Evolutionary conservation across 2,329 filamentous ascomycete genomes (phyloP).

Genomic region (Xylaria sp.): DNA sequence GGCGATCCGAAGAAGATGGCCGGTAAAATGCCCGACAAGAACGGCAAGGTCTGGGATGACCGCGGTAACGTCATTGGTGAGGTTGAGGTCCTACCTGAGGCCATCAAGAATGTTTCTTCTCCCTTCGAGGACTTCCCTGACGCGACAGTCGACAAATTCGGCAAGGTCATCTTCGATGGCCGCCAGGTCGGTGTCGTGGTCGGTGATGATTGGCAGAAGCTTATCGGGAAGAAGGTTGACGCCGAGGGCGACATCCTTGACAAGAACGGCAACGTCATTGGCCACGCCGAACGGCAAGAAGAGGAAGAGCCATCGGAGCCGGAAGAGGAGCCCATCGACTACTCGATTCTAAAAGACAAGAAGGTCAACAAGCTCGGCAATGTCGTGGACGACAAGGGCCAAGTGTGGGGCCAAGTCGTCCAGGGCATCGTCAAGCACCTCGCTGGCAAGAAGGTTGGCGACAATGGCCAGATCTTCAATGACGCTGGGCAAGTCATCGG

Average conservation of each 20-base stretch:
- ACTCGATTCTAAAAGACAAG: conserved; percentile 61
- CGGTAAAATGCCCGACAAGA: conserved; percentile 55
- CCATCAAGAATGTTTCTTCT: conserved; percentile 47
- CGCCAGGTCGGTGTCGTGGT: conserved; percentile 52
- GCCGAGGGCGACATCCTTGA: conserved; percentile 52
- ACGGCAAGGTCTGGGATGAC: conserved; percentile 54
- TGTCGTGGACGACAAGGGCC: conserved; percentile 63
- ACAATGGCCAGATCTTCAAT: conserved; percentile 76
- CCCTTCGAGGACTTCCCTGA: conserved; percentile 53
- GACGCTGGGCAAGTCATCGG: conserved; percentile 75
- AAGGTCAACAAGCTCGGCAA: conserved; percentile 70
- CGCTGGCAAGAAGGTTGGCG: conserved; percentile 70
- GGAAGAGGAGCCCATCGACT: conserved; percentile 54
- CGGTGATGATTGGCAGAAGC: conserved; percentile 51
- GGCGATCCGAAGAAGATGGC: conserved; percentile 54
- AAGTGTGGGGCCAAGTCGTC: conserved; percentile 68
- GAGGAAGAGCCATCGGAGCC: conserved; percentile 48
- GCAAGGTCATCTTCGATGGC: conserved; percentile 52
- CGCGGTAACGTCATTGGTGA: conserved; percentile 50
- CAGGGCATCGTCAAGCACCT: conserved; percentile 72
- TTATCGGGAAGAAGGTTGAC: conserved; percentile 51
- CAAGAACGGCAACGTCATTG: conserved; percentile 50
- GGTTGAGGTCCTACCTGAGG: conserved; percentile 55
- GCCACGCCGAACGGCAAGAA: conserved; percentile 50
- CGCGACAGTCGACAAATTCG: conserved; percentile 50